Conservation (phyloP, 2,329 filamentous ascomycete species). For the Colletotrichum falcatum region DNA sequence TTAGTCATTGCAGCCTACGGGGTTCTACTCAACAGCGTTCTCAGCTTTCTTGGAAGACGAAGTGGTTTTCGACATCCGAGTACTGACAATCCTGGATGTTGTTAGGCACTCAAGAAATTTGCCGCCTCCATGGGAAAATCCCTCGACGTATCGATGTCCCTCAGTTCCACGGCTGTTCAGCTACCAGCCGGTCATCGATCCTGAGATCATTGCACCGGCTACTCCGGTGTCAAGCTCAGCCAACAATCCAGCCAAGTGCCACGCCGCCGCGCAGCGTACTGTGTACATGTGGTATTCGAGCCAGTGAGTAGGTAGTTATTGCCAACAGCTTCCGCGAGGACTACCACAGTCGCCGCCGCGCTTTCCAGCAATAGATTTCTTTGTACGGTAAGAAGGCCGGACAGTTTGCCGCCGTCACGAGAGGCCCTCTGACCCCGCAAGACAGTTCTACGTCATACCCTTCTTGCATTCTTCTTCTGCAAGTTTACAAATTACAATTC, state of each 20-base stretch:
- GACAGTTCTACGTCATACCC: not conserved
- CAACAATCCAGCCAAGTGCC: constrained; percentile 40
- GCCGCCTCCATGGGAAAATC: constrained; percentile 45
- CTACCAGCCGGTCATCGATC: constrained; percentile 44
- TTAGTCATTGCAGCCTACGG: constrained; percentile 33
- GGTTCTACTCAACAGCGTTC: constrained; percentile 16
- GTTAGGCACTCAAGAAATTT: constrained; percentile 31
- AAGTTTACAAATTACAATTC: too few relatives aligned
- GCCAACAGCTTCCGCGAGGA: constrained; percentile 23
- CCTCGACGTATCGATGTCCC: too few relatives aligned
- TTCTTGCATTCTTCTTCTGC: too few relatives aligned
- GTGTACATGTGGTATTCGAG: too few relatives aligned
- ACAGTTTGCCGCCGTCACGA: not conserved
- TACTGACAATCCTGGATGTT: too few relatives aligned
- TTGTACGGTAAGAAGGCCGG: constrained; percentile 44
- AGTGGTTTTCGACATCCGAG: not conserved
- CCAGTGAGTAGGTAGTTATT: constrained; percentile 41
- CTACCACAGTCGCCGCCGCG: constrained; percentile 46
- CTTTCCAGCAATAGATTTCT: constrained; percentile 48
- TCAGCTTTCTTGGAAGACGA: constrained; percentile 38
- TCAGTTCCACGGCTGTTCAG: constrained; percentile 42
- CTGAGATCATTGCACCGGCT: constrained; percentile 45
- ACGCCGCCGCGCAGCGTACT: constrained; percentile 46
- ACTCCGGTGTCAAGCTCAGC: constrained; percentile 46
- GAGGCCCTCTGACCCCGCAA: not conserved